Evolutionary conservation across 2,329 filamentous ascomycete genomes (phyloP), one percentile per base, ranked within the genome.

Genomic region (Lecanicillium sp.): DNA sequence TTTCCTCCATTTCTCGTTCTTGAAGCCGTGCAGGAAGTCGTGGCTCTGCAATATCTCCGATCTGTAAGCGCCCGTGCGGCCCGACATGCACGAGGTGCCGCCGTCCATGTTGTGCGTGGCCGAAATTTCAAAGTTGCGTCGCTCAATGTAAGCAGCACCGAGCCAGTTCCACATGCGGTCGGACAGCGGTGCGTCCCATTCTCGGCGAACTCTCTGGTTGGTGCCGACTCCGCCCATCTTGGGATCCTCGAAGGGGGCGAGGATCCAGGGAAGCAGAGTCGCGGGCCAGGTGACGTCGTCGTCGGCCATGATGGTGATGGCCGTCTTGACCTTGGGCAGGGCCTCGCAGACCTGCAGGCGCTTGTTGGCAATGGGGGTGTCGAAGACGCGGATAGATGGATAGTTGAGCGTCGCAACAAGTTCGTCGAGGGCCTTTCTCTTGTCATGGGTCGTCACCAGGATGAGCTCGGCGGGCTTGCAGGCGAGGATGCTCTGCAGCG

Each of bases 111-210:
- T 87, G 65, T 94, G 91, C 47, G 90, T 96, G 26, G 91, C 90
- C 40, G 90, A 94, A 62, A 94, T 95, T 67, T 97, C 91, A 64
- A 96, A 97, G 68, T 96, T 97, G 52, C 91, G 84, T 50, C 91
- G 82, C 67, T 95, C 87, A 53, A 97, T 85, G 66, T 97, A 97
- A 44, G 90, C 83, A 19, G 90, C 87, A 5, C 90, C 90, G 17
- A 97, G 77, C 75, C 91, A 96, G 62, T 90, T 90, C 82, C 84
- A 96, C 54, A 87, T 71, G 43, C 78, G 78, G 35, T 79, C 78
- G 21, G 72, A 72, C 60, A 81, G 69, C 33, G 79, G 79, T 2
- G 68, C 78, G 38, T 71, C 72, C 60, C 78, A 77, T 55, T 83
- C 81, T 53, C 89, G 84, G 62, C 83, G 82, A 54, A 96, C 79